Evolutionary conservation across 2,329 filamentous ascomycete genomes (phyloP).

Genomic region (Colletotrichum horii): DNA sequence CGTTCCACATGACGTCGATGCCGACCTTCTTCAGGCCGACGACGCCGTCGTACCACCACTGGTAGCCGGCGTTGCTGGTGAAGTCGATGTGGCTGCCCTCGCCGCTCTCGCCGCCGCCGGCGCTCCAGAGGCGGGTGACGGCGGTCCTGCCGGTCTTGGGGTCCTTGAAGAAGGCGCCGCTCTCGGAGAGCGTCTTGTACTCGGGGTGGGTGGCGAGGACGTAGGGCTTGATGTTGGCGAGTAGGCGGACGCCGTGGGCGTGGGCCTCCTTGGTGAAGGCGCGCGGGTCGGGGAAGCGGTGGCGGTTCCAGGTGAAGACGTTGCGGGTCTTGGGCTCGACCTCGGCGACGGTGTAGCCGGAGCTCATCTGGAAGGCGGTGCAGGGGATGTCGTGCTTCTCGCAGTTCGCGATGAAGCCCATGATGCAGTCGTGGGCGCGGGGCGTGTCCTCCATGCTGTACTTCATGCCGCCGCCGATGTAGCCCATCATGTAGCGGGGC

Average conservation of each 20-base stretch:
- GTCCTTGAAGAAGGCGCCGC: conserved; percentile 69
- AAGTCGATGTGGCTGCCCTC: conserved; percentile 78
- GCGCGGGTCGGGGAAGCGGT: conserved; percentile 73
- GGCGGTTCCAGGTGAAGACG: conserved; percentile 73
- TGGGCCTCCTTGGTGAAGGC: conserved; percentile 68
- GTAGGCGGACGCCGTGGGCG: conserved; percentile 66
- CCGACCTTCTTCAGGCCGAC: conserved; percentile 65
- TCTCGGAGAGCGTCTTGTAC: conserved; percentile 64
- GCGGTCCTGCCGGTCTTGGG: conserved; percentile 55
- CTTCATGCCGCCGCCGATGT: conserved; percentile 69
- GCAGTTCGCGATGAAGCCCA: conserved; percentile 66
- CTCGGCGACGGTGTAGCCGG: conserved; percentile 73
- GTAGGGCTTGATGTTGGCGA: conserved; percentile 78
- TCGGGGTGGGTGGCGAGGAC: conserved; percentile 70
- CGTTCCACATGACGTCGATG: conserved; percentile 80
- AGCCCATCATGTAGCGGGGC: conserved; percentile 76
- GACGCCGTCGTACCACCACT: conserved; percentile 76
- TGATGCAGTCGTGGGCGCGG: conserved; percentile 61
- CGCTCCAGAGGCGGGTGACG: conserved; percentile 72
- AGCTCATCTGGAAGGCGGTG: conserved; percentile 75
- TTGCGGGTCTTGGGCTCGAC: conserved; percentile 72
- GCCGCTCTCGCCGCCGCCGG: conserved; percentile 72
- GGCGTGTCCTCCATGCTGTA: conserved; percentile 56
- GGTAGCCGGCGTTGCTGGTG: conserved; percentile 68
- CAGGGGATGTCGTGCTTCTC: conserved; percentile 71